Percentiles rank a stretch among this genome's conserved stretches.
phyloP scores from a whole-genome alignment of 179 eudicot genomes.

The Corrigiola litoralis region DNA sequence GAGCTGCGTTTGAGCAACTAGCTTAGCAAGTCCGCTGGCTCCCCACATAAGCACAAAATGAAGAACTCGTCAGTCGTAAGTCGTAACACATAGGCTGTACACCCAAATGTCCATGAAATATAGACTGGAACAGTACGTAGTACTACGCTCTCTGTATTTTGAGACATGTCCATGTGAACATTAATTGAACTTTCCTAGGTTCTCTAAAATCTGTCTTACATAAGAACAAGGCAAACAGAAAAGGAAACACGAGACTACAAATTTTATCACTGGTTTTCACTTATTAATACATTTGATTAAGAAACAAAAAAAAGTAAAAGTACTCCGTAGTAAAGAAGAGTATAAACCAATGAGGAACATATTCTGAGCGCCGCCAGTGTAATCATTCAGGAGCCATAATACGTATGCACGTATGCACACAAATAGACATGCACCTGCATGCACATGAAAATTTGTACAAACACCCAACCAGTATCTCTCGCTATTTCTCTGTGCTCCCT shows the following conservation, averaged over 20 bases:
- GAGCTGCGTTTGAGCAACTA: no score
- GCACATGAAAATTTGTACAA: background rate
- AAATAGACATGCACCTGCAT: conserved; percentile 20
- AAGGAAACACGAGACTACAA: background rate
- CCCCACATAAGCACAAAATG: no score
- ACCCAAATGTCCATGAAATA: conserved; percentile 15
- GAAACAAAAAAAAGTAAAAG: background rate
- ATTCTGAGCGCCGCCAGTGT: conserved; percentile 44
- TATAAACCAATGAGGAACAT: conserved; percentile 37
- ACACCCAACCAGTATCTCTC: background rate
- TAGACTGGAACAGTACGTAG: conserved; percentile 5
- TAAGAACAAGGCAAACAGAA: background rate
- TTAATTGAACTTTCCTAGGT: conserved; percentile 19
- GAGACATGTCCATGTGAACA: conserved; percentile 37
- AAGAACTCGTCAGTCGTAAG: no score
- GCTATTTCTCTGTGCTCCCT: background rate
- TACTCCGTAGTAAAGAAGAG: no score
- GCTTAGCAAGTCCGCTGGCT: no score
- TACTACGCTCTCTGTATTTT: background rate
- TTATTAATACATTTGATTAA: background rate
- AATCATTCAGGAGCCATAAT: conserved; percentile 27
- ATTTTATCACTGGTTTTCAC: background rate
- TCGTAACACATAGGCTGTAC: background rate
- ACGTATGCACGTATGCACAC: background rate
- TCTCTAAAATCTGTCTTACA: conserved; percentile 16